Evolutionary conservation across 139 green algal species (phyloP).

Genomic region (Chlamydomonas applanata): DNA sequence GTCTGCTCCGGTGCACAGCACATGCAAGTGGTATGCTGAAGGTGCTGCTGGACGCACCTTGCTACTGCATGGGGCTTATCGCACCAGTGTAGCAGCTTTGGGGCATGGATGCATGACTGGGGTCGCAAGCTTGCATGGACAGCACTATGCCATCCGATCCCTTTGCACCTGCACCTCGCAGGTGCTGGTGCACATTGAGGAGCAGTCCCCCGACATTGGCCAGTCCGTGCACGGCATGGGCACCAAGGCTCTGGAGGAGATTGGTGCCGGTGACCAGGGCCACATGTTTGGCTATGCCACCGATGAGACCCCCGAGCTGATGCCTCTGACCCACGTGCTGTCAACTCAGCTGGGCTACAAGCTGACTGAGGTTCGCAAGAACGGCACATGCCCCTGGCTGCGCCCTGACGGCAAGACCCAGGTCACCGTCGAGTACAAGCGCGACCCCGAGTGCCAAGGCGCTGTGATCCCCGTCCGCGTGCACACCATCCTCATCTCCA

Average conservation of each 20-base stretch:
- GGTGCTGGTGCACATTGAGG: conserved; percentile 97
- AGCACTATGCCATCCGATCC: too few species aligned
- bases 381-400: conserved; percentile 91
- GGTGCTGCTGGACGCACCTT: too few species aligned
- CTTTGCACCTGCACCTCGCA: conserved; percentile 66
- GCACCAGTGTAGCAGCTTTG: too few species aligned
- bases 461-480: conserved; percentile 91
- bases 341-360: conserved; percentile 91
- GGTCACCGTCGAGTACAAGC: conserved; percentile 99
- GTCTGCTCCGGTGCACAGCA: too few species aligned
- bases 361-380: conserved; percentile 89
- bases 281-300: conserved; percentile 99
- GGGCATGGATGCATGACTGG: too few species aligned
- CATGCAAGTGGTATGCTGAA: too few species aligned
- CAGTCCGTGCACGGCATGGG: conserved; percentile 98
- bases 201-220: conserved; percentile 99
- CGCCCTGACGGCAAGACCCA: conserved; percentile 99
- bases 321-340: conserved; percentile 98
- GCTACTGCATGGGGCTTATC: too few species aligned
- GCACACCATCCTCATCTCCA: conserved; percentile 99
- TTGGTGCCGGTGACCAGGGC: conserved; percentile 97
- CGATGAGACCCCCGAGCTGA: conserved; percentile 97
- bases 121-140: too few species aligned
- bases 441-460: conserved; percentile 80
- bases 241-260: conserved; percentile 98